phyloP scores from a whole-genome alignment of 2,329 filamentous ascomycete species.

The Venturia nashicola region DNA sequence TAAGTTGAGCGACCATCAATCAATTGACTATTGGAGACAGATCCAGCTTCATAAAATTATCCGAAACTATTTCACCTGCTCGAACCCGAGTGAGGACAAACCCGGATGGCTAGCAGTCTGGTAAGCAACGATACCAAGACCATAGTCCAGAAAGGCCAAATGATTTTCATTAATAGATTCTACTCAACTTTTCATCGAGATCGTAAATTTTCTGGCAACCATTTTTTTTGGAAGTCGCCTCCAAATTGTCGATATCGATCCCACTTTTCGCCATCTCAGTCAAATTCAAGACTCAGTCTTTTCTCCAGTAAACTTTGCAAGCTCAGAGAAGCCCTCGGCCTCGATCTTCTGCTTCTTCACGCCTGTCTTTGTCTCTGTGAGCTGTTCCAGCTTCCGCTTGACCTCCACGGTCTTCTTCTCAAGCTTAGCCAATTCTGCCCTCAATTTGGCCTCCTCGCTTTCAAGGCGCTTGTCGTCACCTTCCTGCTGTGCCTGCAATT shows the following conservation, averaged over 20 bases:
- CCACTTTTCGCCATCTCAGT: background rate
- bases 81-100: too few species aligned
- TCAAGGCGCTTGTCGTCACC: background rate
- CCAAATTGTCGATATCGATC: background rate
- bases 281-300: background rate
- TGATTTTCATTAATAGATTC: too few species aligned
- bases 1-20: too few species aligned
- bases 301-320: background rate
- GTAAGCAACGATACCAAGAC: too few species aligned
- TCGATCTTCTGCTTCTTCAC: background rate
- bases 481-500: background rate
- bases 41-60: too few species aligned
- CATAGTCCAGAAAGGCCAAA: too few species aligned
- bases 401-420: background rate
- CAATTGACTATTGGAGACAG: too few species aligned
- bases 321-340: background rate
- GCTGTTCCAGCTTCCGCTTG: background rate
- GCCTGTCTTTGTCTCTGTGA: background rate
- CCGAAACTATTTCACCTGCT: too few species aligned
- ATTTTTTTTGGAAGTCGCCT: background rate
- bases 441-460: background rate
- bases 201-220: background rate
- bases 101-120: too few species aligned
- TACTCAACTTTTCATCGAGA: background rate
- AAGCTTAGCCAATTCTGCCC: background rate